Evolutionary conservation across 441 rosid genomes (phyloP), one percentile per base, ranked within the genome.

Genomic region (Arabidopsis lyrata): DNA sequence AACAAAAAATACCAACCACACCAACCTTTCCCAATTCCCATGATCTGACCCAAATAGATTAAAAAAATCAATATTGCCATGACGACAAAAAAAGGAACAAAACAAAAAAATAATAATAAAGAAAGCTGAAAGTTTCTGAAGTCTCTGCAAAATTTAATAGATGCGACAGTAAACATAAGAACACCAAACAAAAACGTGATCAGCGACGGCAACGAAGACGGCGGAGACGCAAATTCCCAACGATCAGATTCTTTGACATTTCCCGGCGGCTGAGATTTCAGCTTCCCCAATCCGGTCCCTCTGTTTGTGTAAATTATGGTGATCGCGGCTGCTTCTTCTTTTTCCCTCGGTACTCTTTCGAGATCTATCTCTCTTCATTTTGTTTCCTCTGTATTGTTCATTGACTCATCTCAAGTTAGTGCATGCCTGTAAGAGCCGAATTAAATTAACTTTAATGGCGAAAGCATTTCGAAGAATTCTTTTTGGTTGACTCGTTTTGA

Each of bases 261-360:
- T 63, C 42, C 4, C 59, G 39, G 52, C 66, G 59, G 70, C 71
- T 73, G 44, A 55, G 22, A 2, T 41, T 52, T 66, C 32, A 52
- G 16, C 63, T 20, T 53, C 76, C 56, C 74, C 38, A 68, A 75
- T 75, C 76, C 44, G 13, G 1, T 62, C 12, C 5, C 47, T 44
- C 67, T 24, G 27, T 56, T 59, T 49, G 68, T 69, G 66, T 80
- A 72, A 61, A 20, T 74, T 78, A 93, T 89, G 95, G 87, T 86
- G 94, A 86, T 90, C 83, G 85, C 89, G 0, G 91, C 85, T 69
- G 84, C 90, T 81, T 76, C 96, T 80, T 80, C 93, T 47, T 81
- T 90, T 79, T 61, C 85, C 61, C 66, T 86, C 27, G 88, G 94
- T 88, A 88, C 66, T 49, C 58, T 44, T 55, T 62, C 24, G 13